phyloP scores from a whole-genome alignment of 495 filamentous ascomycete species.

The Penicillium pulvis region DNA sequence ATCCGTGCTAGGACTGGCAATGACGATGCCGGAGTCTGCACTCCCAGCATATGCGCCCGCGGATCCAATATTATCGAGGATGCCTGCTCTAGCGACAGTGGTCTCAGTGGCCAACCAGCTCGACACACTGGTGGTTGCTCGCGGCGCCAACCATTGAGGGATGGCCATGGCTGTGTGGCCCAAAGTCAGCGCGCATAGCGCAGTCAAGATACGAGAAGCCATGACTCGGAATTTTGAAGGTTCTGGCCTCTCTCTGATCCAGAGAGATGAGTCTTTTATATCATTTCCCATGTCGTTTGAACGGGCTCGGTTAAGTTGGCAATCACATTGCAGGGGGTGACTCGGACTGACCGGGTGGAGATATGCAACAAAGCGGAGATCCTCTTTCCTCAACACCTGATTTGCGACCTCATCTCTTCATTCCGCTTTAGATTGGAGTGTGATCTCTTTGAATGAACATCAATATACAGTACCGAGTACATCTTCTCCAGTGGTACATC shows the following conservation, averaged over 20 bases:
- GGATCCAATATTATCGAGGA: conserved; percentile 64
- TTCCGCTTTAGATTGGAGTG: no score
- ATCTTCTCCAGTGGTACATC: not conserved
- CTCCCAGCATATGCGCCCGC: conserved; percentile 48
- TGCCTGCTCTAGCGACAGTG: conserved; percentile 48
- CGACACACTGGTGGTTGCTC: conserved; percentile 29
- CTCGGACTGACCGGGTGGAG: not conserved
- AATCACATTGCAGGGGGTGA: not conserved
- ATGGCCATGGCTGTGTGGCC: conserved; percentile 23
- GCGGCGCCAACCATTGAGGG: not conserved
- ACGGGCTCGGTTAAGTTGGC: not conserved
- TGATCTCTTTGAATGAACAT: no score
- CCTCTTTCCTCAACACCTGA: not conserved
- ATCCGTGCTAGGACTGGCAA: conserved; percentile 56
- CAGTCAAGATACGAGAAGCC: conserved; percentile 26
- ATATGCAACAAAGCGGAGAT: not conserved
- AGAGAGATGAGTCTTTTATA: not conserved
- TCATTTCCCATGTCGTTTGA: not conserved
- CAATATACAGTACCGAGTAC: no score
- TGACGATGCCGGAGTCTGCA: conserved; percentile 55
- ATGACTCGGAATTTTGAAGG: conserved; percentile 12
- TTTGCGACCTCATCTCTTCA: not conserved
- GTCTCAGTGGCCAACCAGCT: conserved; percentile 57
- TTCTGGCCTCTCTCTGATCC: not conserved
- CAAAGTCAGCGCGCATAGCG: conserved; percentile 30